Evolutionary conservation across 768 basidiomycete species (phyloP).

Genomic region (Leccinellum albellum): DNA sequence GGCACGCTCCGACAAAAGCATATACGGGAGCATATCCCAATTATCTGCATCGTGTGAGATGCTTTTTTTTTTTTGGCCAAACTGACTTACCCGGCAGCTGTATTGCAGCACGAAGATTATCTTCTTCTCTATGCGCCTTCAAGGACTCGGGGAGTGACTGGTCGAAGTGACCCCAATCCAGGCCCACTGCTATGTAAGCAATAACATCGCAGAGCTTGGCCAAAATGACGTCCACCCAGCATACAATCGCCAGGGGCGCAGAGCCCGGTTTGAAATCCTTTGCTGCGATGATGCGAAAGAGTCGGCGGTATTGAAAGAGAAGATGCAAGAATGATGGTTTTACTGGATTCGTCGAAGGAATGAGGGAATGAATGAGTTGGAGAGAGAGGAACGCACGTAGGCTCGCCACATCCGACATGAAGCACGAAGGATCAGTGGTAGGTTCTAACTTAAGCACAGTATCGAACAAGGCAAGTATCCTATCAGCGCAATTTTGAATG

Average conservation of each 20-base stretch:
- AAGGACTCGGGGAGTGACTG: constrained; percentile 27
- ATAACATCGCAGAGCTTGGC: constrained; percentile 45
- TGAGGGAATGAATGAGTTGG: constrained; percentile 1
- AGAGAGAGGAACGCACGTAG: constrained; percentile 17
- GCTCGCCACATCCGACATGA: constrained; percentile 12
- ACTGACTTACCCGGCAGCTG: constrained; percentile 60
- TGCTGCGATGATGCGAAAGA: constrained; percentile 44
- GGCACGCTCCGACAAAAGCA: constrained; percentile 44
- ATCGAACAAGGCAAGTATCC: constrained; percentile 32
- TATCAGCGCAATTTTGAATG: constrained; percentile 33
- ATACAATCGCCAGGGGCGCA: constrained; percentile 40
- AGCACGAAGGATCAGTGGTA: constrained; percentile 1
- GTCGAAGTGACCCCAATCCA: constrained; percentile 9
- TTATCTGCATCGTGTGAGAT: constrained; percentile 38
- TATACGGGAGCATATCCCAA: constrained; percentile 46
- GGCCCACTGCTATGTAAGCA: constrained; percentile 29
- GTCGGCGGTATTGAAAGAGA: constrained; percentile 51
- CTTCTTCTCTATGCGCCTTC: constrained; percentile 43
- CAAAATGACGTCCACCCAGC: constrained; percentile 64
- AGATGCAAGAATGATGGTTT: constrained; percentile 28
- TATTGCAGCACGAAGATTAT: constrained; percentile 53
- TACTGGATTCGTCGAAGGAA: constrained; percentile 23
- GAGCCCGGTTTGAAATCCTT: constrained; percentile 24
- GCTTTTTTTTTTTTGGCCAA: not conserved
- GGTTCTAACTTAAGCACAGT: constrained; percentile 11